These are phyloP conservation scores for Suillus paluster DNA, from an alignment of 768 basidiomycete species.

Conservation along the genomic window DNA sequence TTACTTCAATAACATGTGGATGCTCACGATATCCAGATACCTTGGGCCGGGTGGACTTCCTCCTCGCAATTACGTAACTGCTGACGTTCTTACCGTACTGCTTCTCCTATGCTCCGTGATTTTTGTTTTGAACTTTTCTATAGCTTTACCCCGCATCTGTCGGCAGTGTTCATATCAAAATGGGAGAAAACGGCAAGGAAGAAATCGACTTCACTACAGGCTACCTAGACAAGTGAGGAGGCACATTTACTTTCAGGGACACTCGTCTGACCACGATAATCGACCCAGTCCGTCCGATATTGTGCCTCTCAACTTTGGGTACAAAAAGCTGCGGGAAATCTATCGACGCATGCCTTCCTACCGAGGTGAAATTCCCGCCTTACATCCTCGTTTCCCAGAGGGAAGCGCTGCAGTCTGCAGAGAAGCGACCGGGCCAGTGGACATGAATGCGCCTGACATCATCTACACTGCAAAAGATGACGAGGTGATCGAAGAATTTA, in stretches of 20 bases:
- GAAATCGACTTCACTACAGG: slow-evolving; percentile 49
- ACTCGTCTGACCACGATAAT: neutral
- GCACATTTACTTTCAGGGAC: neutral
- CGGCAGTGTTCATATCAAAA: slow-evolving; percentile 53
- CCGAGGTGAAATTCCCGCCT: no score
- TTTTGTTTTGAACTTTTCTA: neutral
- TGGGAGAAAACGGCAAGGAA: slow-evolving; percentile 44
- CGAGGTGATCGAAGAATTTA: slow-evolving; percentile 45
- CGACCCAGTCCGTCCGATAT: slow-evolving; percentile 21
- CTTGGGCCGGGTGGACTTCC: slow-evolving; percentile 10
- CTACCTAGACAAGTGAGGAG: slow-evolving; percentile 49
- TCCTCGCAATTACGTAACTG: slow-evolving; percentile 21
- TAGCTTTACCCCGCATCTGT: slow-evolving; percentile 48
- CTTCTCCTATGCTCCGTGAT: neutral
- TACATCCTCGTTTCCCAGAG: no score
- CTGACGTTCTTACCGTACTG: slow-evolving; percentile 36
- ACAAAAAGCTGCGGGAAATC: no score
- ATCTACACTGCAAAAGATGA: no score
- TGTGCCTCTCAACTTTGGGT: no score
- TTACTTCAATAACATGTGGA: neutral
- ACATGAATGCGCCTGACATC: no score
- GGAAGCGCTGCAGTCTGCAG: no score
- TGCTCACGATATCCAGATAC: neutral
- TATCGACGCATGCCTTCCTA: no score
- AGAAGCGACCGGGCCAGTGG: no score